Evolutionary conservation across 345 rosid genomes (phyloP).

Genomic region (Punica granatum): DNA sequence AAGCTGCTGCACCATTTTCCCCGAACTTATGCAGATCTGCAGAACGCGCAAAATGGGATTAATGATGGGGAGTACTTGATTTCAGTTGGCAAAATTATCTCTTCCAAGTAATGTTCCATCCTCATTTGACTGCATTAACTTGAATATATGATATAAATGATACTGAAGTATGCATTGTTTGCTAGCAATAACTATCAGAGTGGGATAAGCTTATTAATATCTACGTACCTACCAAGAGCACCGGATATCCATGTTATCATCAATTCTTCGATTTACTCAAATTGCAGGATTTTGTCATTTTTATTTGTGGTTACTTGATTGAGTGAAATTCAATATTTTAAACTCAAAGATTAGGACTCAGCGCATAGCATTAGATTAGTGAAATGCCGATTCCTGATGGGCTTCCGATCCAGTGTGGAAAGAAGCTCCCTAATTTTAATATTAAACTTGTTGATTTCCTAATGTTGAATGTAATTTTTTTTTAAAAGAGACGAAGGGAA

Average conservation of each 20-base stretch:
- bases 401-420: too few relatives aligned
- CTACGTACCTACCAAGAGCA: too few relatives aligned
- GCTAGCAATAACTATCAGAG: not conserved
- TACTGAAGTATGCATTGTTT: not conserved
- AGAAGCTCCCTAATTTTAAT: not conserved
- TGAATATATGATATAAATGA: not conserved
- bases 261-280: not conserved
- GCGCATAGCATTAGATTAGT: too few relatives aligned
- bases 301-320: not conserved
- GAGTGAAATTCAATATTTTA: not conserved
- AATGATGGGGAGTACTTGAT: conserved; percentile 86
- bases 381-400: too few relatives aligned
- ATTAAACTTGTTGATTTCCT: not conserved
- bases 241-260: not conserved
- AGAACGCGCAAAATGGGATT: conserved; percentile 64
- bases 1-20: conserved; percentile 89
- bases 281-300: not conserved
- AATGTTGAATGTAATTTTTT: not conserved
- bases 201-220: too few relatives aligned
- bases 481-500: not conserved
- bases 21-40: conserved; percentile 85
- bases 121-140: not conserved
- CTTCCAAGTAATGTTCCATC: conserved; percentile 58
- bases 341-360: too few relatives aligned
- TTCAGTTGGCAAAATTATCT: conserved; percentile 63